A percentile compares a stretch with the other conserved stretches of the same genome.
phyloP scores from a whole-genome alignment of 495 filamentous ascomycete genomes.

The Lindgomyces ingoldianus region DNA sequence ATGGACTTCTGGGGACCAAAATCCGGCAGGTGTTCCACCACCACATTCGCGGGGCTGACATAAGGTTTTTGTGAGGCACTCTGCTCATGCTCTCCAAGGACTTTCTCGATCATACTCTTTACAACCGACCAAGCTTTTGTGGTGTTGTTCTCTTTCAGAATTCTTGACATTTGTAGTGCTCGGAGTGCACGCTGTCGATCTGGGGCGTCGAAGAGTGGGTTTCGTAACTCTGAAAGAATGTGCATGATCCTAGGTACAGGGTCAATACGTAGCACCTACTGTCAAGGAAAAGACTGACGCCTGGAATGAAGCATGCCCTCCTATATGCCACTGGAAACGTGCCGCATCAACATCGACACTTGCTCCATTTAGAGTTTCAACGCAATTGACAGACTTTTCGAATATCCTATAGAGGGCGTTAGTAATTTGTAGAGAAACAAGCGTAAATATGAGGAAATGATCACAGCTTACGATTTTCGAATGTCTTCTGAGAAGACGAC shows the following conservation, averaged over 20 bases:
- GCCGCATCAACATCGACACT: constrained; percentile 29
- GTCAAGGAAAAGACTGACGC: not conserved
- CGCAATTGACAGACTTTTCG: constrained; percentile 25
- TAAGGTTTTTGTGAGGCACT: constrained; percentile 2
- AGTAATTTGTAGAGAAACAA: not conserved
- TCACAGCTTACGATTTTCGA: constrained; percentile 29
- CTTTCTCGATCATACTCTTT: constrained; percentile 36
- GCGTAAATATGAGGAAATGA: not conserved
- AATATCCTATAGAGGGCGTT: constrained; percentile 20
- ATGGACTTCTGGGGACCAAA: not conserved
- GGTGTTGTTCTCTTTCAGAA: constrained; percentile 30
- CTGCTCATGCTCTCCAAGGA: constrained; percentile 10
- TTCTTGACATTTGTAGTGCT: constrained; percentile 27
- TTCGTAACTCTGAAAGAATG: constrained; percentile 35
- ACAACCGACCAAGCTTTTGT: constrained; percentile 33
- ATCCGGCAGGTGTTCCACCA: not conserved
- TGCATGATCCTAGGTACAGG: constrained; percentile 28
- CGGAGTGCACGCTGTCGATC: constrained; percentile 34
- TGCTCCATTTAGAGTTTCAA: constrained; percentile 28
- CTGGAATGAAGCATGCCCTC: constrained; percentile 11
- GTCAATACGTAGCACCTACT: constrained; percentile 19
- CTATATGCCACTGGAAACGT: constrained; percentile 35
- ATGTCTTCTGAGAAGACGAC: constrained; percentile 32
- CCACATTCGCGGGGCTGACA: not conserved
- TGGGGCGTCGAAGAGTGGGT: constrained; percentile 28